These are phyloP conservation scores for Pleurotus eryngii DNA, from an alignment of 768 basidiomycete species.

Conservation along the genomic window DNA sequence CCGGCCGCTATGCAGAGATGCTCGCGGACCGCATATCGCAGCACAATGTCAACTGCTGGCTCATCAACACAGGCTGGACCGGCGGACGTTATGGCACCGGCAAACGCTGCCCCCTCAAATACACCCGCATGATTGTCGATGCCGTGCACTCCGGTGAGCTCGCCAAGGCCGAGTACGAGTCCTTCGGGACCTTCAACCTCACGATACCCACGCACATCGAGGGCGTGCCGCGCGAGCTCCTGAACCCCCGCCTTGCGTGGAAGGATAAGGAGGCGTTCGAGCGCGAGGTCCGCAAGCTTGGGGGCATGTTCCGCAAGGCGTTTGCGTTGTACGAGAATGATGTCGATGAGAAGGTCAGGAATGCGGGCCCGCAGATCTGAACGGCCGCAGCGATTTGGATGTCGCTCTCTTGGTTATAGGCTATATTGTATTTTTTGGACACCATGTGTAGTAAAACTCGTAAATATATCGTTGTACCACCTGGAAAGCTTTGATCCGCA, in stretches of 20 bases:
- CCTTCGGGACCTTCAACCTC: constrained; percentile 78
- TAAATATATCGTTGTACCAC: no score
- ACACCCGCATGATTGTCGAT: constrained; percentile 94
- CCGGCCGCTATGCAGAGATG: constrained; percentile 95
- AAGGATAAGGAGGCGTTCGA: constrained; percentile 84
- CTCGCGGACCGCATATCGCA: constrained; percentile 90
- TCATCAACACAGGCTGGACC: constrained; percentile 98
- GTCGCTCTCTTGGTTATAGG: neutral
- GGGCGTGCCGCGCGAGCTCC: constrained; percentile 86
- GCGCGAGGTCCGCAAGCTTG: constrained; percentile 84
- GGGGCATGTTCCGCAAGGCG: constrained; percentile 90
- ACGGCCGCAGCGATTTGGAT: neutral
- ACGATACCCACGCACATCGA: constrained; percentile 79
- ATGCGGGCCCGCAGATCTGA: constrained; percentile 69
- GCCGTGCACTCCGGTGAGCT: constrained; percentile 94
- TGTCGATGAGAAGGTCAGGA: constrained; percentile 74
- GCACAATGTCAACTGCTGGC: constrained; percentile 91
- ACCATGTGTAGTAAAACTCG: no score
- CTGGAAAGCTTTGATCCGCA: no score
- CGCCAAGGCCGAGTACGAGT: constrained; percentile 83
- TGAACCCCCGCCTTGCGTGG: constrained; percentile 90
- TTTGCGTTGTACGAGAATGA: constrained; percentile 90
- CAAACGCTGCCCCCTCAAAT: constrained; percentile 94
- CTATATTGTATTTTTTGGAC: no score
- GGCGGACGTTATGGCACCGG: constrained; percentile 91